Evolutionary conservation across 2,329 filamentous ascomycete species (phyloP), one percentile per base, ranked within the genome.

Genomic region (Geosmithia putterillii): DNA sequence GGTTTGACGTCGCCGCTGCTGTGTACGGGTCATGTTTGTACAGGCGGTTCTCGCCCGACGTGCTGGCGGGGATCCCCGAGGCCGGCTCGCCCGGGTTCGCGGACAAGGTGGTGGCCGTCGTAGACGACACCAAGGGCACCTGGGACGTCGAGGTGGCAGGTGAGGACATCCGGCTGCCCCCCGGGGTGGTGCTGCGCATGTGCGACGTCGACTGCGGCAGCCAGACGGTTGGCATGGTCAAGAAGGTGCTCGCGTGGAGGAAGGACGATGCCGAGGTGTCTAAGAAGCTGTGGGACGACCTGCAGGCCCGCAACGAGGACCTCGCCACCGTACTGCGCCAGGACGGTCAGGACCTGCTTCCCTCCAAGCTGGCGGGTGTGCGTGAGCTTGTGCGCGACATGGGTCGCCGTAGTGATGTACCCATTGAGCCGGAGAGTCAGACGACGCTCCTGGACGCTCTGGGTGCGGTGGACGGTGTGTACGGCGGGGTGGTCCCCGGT

Each of bases 151-250:
- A 88, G 54, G 79, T 94, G 41, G 63, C 66, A 25, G 83, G 86
- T 53, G 77, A 81, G 5, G 74, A 70, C 15, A 79, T 90, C 42
- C 73, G 70, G 47, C 70, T 96, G 46, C 89, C 90, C 0, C 54
- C 61, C 1, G 86, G 86, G 1, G 66, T 94, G 51, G 75, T 83
- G 20, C 70, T 96, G 51, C 76, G 94, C 47, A 92, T 98, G 82
- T 95, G 88, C 57, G 92, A 98, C 57, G 92, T 98, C 7, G 86
- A 94, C 58, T 95, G 89, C 57, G 92, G 92, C 25, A 90, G 83
- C 41, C 78, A 94, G 66, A 96, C 90, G 7, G 89, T 94, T 0
- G 77, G 87, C 14, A 96, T 98, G 92, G 92, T 95, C 34, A 94
- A 90, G 66, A 77, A 86, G 57, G 86, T 98, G 14, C 71, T 96